Conservation (phyloP, 2,329 filamentous ascomycete species). For the Colletotrichum musicola region DNA sequence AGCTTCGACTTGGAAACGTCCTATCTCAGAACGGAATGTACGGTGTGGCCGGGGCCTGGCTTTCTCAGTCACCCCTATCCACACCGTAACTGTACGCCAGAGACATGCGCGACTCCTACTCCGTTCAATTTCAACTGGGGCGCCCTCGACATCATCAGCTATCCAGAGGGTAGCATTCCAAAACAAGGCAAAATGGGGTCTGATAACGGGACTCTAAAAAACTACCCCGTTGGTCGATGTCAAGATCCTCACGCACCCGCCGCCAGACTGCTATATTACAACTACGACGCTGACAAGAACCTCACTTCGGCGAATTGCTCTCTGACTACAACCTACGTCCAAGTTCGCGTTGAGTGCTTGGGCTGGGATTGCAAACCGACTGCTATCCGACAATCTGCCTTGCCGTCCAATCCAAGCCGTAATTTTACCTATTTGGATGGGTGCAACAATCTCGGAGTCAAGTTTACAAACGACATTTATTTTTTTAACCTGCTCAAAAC, state of each 20-base stretch:
- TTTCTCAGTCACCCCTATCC: neutral
- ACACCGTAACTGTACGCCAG: neutral
- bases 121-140: too few relatives aligned
- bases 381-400: neutral
- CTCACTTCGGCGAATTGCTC: neutral
- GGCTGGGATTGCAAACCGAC: slow-evolving; percentile 6
- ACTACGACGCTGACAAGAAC: neutral
- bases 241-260: neutral
- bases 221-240: too few relatives aligned
- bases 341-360: neutral
- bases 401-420: neutral
- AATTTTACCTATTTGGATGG: slow-evolving; percentile 11
- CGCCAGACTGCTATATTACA: slow-evolving; percentile 1
- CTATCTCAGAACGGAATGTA: slow-evolving; percentile 6
- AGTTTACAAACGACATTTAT: too few relatives aligned
- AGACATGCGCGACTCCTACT: too few relatives aligned
- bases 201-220: too few relatives aligned
- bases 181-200: too few relatives aligned
- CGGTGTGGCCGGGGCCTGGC: too few relatives aligned
- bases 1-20: slow-evolving; percentile 8
- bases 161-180: too few relatives aligned
- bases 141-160: too few relatives aligned
- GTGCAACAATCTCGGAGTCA: neutral
- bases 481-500: neutral
- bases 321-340: neutral